phyloP scores from a whole-genome alignment of 495 filamentous ascomycete species.

The Aspergillus homomorphus region DNA sequence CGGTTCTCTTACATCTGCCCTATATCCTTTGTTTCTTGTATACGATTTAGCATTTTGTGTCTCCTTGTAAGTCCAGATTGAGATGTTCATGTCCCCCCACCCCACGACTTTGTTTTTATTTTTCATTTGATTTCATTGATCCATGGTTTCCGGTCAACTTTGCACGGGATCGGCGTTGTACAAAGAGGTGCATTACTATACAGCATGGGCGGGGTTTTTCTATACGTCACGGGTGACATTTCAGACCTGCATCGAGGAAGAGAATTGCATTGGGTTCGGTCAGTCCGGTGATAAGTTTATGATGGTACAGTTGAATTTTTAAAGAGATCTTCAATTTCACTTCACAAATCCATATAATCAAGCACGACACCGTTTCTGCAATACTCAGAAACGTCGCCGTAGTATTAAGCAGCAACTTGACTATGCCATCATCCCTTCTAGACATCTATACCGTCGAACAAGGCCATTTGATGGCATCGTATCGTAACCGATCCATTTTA shows the following conservation, averaged over 20 bases:
- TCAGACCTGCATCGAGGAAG: not conserved
- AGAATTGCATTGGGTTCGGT: slow-evolving; percentile 5
- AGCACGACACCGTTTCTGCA: too few species aligned
- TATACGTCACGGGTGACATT: not conserved
- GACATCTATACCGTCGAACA: too few species aligned
- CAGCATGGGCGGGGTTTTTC: slow-evolving; percentile 17
- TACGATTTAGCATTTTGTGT: slow-evolving; percentile 8
- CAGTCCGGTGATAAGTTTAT: not conserved
- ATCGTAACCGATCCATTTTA: too few species aligned
- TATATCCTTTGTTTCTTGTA: slow-evolving; percentile 8
- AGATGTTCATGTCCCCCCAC: slow-evolving; percentile 10
- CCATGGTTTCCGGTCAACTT: slow-evolving; percentile 7
- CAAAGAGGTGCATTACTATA: slow-evolving; percentile 21
- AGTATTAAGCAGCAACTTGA: too few species aligned
- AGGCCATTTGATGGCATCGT: too few species aligned
- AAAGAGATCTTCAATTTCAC: not conserved
- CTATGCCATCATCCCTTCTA: too few species aligned
- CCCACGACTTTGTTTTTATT: slow-evolving; percentile 3
- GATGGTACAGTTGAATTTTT: slow-evolving; percentile 4
- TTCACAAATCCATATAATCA: too few species aligned
- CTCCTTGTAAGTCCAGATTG: slow-evolving; percentile 1
- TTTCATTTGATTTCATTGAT: slow-evolving; percentile 2
- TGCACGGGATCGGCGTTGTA: slow-evolving; percentile 20
- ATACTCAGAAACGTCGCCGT: too few species aligned
- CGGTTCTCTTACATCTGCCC: not conserved